A percentile compares a stretch with the other conserved stretches of the same genome.
These are phyloP conservation scores for Mycena indigotica DNA, from an alignment of 768 basidiomycete genomes.

Conservation along the genomic window DNA sequence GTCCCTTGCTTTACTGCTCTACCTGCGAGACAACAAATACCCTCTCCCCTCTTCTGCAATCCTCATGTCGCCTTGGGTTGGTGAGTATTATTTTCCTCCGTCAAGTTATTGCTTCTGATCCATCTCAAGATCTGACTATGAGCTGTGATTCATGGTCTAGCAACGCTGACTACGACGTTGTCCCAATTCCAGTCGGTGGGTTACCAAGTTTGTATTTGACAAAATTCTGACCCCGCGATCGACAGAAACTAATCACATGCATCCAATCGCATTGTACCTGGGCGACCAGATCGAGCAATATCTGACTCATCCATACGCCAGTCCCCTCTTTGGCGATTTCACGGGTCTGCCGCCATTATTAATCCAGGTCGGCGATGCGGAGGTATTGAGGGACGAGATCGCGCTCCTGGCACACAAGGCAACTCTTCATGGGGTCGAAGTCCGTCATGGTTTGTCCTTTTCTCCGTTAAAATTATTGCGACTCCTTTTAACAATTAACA, in stretches of 20 bases:
- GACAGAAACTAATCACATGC: conserved; percentile 76
- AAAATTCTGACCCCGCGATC: not conserved
- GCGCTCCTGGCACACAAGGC: conserved; percentile 94
- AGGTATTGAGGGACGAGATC: conserved; percentile 93
- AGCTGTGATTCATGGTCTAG: conserved; percentile 99
- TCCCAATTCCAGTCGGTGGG: conserved; percentile 55
- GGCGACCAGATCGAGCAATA: conserved; percentile 79
- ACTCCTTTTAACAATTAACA: not conserved
- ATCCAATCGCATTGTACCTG: conserved; percentile 93
- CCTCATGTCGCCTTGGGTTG: conserved; percentile 94
- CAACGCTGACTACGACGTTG: conserved; percentile 84
- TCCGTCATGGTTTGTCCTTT: conserved; percentile 51
- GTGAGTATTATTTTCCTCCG: conserved; percentile 49
- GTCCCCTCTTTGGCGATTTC: conserved; percentile 91
- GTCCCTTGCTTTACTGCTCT: conserved; percentile 83
- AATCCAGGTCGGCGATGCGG: conserved; percentile 91
- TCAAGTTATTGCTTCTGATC: conserved; percentile 4
- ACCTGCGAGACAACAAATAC: conserved; percentile 90
- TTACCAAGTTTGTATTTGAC: not conserved
- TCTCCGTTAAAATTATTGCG: no score
- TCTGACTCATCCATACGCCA: conserved; percentile 94
- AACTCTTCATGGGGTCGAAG: conserved; percentile 78
- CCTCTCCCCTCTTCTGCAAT: conserved; percentile 84
- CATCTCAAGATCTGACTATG: conserved; percentile 79
- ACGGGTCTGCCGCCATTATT: conserved; percentile 84